Evolutionary conservation across 192 early-diverging fungal species (phyloP).

Genomic region (Backusella luteola): DNA sequence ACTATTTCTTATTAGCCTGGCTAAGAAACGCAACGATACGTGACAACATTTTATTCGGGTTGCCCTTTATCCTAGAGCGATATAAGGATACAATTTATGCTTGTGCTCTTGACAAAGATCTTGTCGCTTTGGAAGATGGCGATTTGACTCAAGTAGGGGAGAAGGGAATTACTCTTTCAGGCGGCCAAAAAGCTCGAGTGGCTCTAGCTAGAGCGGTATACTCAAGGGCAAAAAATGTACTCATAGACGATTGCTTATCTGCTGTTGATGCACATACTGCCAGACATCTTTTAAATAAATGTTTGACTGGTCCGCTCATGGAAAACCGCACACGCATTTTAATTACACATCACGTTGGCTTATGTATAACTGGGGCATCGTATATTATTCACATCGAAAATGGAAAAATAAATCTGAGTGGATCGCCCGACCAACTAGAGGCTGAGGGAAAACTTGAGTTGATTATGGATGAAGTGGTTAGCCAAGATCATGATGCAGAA

Average conservation of each 20-base stretch:
- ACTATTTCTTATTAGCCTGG: constrained; percentile 42
- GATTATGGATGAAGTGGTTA: constrained; percentile 29
- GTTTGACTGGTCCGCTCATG: constrained; percentile 73
- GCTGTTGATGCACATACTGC: constrained; percentile 89
- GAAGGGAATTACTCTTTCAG: constrained; percentile 79
- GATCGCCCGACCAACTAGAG: constrained; percentile 22
- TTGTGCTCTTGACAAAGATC: constrained; percentile 61
- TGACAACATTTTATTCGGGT: constrained; percentile 77
- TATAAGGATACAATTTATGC: constrained; percentile 55
- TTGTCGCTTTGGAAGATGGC: constrained; percentile 51
- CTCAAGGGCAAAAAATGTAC: constrained; percentile 54
- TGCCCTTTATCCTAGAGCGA: constrained; percentile 41
- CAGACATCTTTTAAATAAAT: constrained; percentile 72
- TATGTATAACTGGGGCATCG: constrained; percentile 54
- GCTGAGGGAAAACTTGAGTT: constrained; percentile 17
- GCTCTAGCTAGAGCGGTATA: constrained; percentile 87
- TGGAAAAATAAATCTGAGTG: constrained; percentile 42
- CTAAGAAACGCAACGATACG: constrained; percentile 61
- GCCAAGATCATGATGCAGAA: neutral
- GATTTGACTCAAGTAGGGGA: constrained; percentile 74
- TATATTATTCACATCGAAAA: constrained; percentile 51
- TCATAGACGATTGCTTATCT: constrained; percentile 85
- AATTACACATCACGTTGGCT: constrained; percentile 80
- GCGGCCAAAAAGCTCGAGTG: constrained; percentile 87
- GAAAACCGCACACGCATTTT: constrained; percentile 76